These are phyloP conservation scores for Suillus brevipes DNA, from an alignment of 768 basidiomycete species.

Conservation along the genomic window DNA sequence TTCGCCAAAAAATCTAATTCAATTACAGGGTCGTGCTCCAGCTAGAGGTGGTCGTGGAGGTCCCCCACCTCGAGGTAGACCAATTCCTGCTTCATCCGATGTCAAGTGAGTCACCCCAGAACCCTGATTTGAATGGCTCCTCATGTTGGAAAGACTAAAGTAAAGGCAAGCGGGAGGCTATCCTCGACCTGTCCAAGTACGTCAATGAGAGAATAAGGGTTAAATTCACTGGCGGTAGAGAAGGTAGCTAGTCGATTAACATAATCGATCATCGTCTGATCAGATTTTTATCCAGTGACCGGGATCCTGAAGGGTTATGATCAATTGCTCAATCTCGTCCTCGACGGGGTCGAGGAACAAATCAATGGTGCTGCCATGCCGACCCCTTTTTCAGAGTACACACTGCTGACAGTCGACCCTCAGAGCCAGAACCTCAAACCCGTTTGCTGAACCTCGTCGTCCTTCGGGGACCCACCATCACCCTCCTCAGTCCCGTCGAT, in stretches of 20 bases:
- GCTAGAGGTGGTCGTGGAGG: constrained; percentile 48
- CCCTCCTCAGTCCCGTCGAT: constrained; percentile 90
- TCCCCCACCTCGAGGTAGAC: constrained; percentile 28
- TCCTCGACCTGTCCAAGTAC: constrained; percentile 93
- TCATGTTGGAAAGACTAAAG: constrained; percentile 34
- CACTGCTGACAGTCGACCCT: constrained; percentile 8
- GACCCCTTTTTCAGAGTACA: neutral
- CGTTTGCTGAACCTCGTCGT: constrained; percentile 83
- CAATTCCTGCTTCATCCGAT: constrained; percentile 18
- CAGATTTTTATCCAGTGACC: constrained; percentile 54
- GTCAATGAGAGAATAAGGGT: constrained; percentile 90
- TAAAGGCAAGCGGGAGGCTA: constrained; percentile 77
- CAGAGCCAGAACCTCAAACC: constrained; percentile 63
- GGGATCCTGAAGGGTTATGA: constrained; percentile 96
- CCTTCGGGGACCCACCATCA: constrained; percentile 91
- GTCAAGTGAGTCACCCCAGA: constrained; percentile 26
- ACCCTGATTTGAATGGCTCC: constrained; percentile 10
- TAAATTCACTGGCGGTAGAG: constrained; percentile 97
- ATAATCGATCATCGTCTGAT: neutral
- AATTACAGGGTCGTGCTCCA: constrained; percentile 58
- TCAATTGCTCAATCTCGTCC: constrained; percentile 93
- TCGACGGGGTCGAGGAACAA: constrained; percentile 93
- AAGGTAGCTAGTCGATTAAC: constrained; percentile 54
- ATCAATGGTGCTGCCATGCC: constrained; percentile 51
- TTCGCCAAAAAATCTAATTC: constrained; percentile 23